Base-by-base conservation (phyloP, 2,329 filamentous ascomycete species). In the Thermoascus crustaceus region DNA sequence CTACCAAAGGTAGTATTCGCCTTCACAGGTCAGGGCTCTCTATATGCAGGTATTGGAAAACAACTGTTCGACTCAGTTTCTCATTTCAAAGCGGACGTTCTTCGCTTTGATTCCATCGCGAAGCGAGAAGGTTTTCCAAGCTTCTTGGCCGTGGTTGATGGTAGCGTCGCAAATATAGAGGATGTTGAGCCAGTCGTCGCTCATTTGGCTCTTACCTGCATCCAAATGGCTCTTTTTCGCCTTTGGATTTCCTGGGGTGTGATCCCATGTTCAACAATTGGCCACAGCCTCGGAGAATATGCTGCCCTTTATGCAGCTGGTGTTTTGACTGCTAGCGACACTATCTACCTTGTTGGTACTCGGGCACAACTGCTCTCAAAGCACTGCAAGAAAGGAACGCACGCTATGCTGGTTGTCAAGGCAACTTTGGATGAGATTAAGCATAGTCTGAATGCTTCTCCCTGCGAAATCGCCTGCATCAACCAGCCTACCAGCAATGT, bases 401-500 rank as follows among this genome's bases (percentile, higher is more conserved):
- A 86, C 46, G 71, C 71, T 23, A 80, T 81, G 76, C 55, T 81
- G 22, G 73, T 74, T 13, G 72, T 80, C 0, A 52, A 55, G 17
- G 60, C 53, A 2, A 53, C 57, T 2, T 64, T 70, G 7, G 44
- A 34, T 38, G 24, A 45, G 31, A 45, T 55, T 79, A 39, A 67
- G 29, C 67, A 72, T 65, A 45, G 69, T 68, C 47, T 62, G 57
- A 5, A 53, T 70, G 35, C 32, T 16, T n/a, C 16, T 4, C 11
- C 35, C 11, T 47, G 61, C 26, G 69, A 73, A 46, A 63, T 76
- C 44, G 81, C 85, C n/a, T 89, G 85, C 63, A 72, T 86, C 55
- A 91, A 91, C 48, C 78, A 80, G 0, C 79, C 80, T 0, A 69
- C 76, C 34, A 82, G 85, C 54, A 86, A 79, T 5, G 85, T 89